Conservation (phyloP, 257 asterid genomes). For the Scutellaria baicalensis region DNA sequence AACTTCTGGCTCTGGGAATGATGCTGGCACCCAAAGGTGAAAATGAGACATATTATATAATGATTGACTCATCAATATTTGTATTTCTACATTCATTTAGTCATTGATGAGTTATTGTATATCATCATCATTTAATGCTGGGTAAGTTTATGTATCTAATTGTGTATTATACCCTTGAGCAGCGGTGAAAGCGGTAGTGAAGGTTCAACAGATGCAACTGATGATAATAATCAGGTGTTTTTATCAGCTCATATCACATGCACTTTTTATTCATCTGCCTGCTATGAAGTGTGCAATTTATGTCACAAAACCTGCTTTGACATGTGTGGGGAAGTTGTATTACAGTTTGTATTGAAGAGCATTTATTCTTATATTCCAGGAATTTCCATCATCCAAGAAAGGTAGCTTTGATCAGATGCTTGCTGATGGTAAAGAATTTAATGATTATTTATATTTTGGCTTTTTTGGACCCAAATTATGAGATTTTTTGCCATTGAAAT, state of each 20-base stretch:
- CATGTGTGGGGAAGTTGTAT: neutral
- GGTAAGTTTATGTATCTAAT: neutral
- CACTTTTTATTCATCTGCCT: neutral
- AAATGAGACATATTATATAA: neutral
- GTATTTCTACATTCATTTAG: neutral
- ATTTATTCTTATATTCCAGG: slow-evolving; percentile 38
- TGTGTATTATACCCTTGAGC: slow-evolving; percentile 27
- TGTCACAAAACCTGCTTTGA: neutral
- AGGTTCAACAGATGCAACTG: slow-evolving; percentile 80
- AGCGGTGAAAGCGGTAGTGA: slow-evolving; percentile 92
- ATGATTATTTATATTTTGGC: slow-evolving; percentile 7
- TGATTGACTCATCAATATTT: neutral
- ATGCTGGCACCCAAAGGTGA: slow-evolving; percentile 81
- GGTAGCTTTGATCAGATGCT: slow-evolving; percentile 96
- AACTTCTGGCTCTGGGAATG: slow-evolving; percentile 84
- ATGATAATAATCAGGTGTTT: slow-evolving; percentile 60
- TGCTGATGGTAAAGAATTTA: slow-evolving; percentile 63
- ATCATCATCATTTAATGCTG: neutral
- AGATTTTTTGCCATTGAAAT: neutral
- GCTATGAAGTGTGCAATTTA: neutral
- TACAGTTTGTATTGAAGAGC: slow-evolving; percentile 6
- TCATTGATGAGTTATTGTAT: neutral
- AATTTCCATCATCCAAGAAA: slow-evolving; percentile 57
- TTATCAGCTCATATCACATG: neutral
- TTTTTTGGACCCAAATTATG: neutral